phyloP scores from a whole-genome alignment of 345 rosid genomes.

The Gossypium raimondii region DNA sequence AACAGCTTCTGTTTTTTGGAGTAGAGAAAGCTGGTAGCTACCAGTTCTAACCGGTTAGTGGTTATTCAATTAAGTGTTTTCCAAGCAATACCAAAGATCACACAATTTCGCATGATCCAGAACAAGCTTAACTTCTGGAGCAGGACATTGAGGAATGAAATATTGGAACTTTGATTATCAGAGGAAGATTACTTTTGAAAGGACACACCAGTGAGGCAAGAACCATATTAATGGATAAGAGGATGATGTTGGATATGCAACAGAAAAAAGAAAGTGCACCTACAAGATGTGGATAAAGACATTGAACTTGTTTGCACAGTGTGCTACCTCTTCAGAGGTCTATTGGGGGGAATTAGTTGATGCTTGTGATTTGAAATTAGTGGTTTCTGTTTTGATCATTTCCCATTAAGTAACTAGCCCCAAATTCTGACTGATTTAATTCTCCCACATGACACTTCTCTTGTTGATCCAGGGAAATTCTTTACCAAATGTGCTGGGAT shows the following conservation, averaged over 20 bases:
- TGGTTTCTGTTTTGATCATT: neutral
- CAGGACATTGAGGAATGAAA: neutral
- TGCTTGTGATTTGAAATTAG: neutral
- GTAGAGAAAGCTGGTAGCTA: neutral
- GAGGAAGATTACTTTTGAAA: neutral
- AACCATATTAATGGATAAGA: neutral
- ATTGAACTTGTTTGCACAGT: neutral
- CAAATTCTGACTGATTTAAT: neutral
- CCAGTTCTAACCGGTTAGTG: neutral
- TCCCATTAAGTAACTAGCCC: neutral
- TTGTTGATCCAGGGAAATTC: neutral
- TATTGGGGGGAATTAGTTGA: neutral
- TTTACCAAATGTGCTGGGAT: neutral
- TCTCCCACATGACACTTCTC: neutral
- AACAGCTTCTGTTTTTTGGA: neutral
- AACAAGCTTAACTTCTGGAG: neutral
- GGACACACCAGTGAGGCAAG: neutral
- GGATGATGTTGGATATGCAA: neutral
- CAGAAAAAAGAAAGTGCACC: neutral
- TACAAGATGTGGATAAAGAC: neutral
- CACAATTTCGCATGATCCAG: too few species aligned
- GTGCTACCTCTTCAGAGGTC: neutral
- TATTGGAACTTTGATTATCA: neutral
- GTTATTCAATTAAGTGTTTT: neutral
- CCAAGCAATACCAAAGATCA: neutral